These are phyloP conservation scores for Malbranchea zuffiana DNA, from an alignment of 2,329 filamentous ascomycete genomes.

Conservation along the genomic window DNA sequence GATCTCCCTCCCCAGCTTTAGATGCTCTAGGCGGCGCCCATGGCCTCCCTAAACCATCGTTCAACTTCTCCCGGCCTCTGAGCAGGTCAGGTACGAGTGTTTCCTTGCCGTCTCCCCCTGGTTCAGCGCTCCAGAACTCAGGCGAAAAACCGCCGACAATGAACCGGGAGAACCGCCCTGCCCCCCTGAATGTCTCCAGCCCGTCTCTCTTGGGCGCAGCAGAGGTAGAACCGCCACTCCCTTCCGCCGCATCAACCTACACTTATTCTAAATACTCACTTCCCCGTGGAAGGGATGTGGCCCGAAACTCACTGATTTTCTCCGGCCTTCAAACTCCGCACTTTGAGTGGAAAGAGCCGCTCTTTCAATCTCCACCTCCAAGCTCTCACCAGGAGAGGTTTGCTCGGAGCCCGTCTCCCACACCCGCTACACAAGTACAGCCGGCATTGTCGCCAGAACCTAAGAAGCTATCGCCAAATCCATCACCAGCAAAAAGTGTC, in stretches of 20 bases:
- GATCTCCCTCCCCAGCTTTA: constrained; percentile 77
- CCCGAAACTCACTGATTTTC: constrained; percentile 54
- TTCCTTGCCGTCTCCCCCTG: constrained; percentile 24
- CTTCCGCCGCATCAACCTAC: constrained; percentile 56
- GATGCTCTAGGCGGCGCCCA: constrained; percentile 57
- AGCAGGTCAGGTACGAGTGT: constrained; percentile 45
- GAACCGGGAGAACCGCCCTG: constrained; percentile 18
- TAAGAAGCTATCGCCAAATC: constrained; percentile 20
- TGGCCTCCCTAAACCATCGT: constrained; percentile 58
- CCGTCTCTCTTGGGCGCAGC: constrained; percentile 10
- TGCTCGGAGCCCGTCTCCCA: constrained; percentile 26
- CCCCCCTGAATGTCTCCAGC: constrained; percentile 26
- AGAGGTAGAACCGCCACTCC: constrained; percentile 22
- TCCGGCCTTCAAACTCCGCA: constrained; percentile 45
- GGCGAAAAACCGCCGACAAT: constrained; percentile 30
- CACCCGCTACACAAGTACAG: constrained; percentile 12
- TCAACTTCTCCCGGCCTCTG: constrained; percentile 88
- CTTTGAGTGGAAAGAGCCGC: constrained; percentile 54
- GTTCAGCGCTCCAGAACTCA: constrained; percentile 35
- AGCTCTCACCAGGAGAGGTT: constrained; percentile 18
- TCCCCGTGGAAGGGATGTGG: constrained; percentile 68
- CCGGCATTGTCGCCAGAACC: constrained; percentile 22
- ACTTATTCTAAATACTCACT: constrained; percentile 76
- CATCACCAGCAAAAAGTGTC: constrained; percentile 9
- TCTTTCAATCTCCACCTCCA: constrained; percentile 32